These are phyloP conservation scores for Arthrobotrys entomopaga DNA, from an alignment of 2,329 filamentous ascomycete species.

Conservation along the genomic window DNA sequence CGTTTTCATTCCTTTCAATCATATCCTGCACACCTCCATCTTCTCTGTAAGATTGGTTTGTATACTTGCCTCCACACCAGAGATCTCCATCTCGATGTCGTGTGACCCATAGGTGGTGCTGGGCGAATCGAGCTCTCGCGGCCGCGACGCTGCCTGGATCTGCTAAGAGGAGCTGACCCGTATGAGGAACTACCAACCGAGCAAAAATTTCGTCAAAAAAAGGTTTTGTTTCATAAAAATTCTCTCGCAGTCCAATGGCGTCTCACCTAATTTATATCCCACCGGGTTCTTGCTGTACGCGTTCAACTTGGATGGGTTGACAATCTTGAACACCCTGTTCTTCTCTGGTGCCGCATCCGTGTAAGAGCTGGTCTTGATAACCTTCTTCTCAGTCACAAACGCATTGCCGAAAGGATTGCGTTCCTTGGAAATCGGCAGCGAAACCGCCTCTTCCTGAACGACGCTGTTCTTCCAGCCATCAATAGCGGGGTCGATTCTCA, in stretches of 20 bases:
- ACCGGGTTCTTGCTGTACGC: conserved; percentile 67
- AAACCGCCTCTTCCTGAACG: conserved; percentile 67
- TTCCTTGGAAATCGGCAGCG: conserved; percentile 61
- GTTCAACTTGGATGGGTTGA: conserved; percentile 67
- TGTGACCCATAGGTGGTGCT: conserved; percentile 62
- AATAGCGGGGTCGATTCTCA: conserved; percentile 72
- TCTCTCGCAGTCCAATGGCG: conserved; percentile 60
- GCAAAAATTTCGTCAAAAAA: conserved; percentile 36
- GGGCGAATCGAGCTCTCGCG: conserved; percentile 50
- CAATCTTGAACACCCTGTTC: conserved; percentile 70
- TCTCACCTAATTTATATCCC: conserved; percentile 68
- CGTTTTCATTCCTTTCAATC: conserved; percentile 62
- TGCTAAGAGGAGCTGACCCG: conserved; percentile 54
- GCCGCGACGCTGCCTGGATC: conserved; percentile 47
- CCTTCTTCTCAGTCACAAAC: conserved; percentile 52
- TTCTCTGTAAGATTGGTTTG: conserved; percentile 67
- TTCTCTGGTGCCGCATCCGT: conserved; percentile 58
- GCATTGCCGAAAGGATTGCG: conserved; percentile 50
- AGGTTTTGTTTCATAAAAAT: conserved; percentile 19
- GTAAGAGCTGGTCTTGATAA: conserved; percentile 51
- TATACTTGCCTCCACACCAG: conserved; percentile 69
- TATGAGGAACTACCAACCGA: conserved; percentile 54
- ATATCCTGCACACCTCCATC: conserved; percentile 67
- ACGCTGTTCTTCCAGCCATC: conserved; percentile 69
- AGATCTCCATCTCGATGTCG: conserved; percentile 67